Percentiles rank a stretch among this genome's conserved stretches.
Evolutionary conservation across 306 rosid species (phyloP).

Genomic region (Trifolium repens): DNA sequence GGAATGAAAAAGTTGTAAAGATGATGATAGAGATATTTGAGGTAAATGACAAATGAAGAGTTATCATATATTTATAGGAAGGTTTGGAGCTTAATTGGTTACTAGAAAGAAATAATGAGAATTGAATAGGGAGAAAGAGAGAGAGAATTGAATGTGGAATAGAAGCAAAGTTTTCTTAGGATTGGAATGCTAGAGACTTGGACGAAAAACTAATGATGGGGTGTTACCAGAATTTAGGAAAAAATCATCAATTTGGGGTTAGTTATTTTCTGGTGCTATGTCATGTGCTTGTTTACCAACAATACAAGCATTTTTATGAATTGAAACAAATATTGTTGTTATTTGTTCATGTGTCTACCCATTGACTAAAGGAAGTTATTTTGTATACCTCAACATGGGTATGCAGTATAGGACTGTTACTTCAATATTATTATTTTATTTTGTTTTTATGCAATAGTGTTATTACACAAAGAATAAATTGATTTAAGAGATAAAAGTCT

Average conservation of each 20-base stretch:
- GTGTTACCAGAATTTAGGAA: conserved; percentile 46
- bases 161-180: conserved; percentile 34
- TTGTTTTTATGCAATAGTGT: no score
- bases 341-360: neutral
- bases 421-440: no score
- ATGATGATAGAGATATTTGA: conserved; percentile 5
- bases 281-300: conserved; percentile 60
- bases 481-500: no score
- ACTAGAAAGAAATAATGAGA: conserved; percentile 28
- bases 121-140: neutral
- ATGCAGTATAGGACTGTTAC: neutral
- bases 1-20: neutral
- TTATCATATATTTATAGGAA: conserved; percentile 47
- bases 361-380: neutral
- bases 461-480: no score
- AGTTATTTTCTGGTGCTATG: conserved; percentile 40
- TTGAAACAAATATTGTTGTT: neutral
- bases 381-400: neutral
- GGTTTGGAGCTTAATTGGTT: neutral
- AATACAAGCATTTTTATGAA: conserved; percentile 14
- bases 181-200: conserved; percentile 28
- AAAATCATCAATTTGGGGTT: conserved; percentile 19
- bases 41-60: conserved; percentile 43
- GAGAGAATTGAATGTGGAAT: conserved; percentile 4
- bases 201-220: conserved; percentile 46